Conservation (phyloP, 2,329 filamentous ascomycete species). For the Myrmaecium sp. region DNA sequence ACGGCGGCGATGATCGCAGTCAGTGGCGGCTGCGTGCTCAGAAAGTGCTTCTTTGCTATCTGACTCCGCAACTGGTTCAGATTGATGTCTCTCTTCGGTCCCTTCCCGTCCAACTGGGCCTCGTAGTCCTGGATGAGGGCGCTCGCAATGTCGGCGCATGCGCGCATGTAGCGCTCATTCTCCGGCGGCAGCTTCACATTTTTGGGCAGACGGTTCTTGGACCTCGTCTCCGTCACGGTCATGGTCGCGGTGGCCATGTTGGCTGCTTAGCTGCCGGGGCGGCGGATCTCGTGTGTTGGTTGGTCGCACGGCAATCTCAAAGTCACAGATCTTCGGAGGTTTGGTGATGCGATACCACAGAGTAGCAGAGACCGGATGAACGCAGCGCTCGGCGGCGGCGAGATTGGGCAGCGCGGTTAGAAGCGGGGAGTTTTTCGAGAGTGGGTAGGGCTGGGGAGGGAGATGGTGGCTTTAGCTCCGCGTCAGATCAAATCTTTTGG, state of each 20-base stretch:
- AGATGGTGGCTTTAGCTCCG: no score
- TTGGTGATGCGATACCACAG: no score
- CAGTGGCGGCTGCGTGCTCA: constrained; percentile 74
- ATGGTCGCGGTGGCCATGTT: constrained; percentile 43
- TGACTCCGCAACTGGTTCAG: constrained; percentile 76
- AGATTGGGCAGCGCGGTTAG: no score
- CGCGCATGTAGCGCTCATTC: constrained; percentile 84
- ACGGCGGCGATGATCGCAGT: constrained; percentile 96
- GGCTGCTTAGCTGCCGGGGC: constrained; percentile 1
- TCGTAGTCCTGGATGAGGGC: constrained; percentile 91
- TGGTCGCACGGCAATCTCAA: no score
- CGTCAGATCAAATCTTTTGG: no score
- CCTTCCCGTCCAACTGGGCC: constrained; percentile 53
- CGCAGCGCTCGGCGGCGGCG: no score
- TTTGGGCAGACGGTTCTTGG: constrained; percentile 43
- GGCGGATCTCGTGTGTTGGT: background rate
- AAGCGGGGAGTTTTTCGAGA: no score
- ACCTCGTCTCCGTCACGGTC: constrained; percentile 35
- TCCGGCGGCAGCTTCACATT: constrained; percentile 69
- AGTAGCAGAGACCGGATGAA: no score
- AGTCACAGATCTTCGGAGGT: no score
- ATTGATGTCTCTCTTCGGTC: constrained; percentile 72
- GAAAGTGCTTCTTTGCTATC: constrained; percentile 79
- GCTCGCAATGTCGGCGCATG: constrained; percentile 89
- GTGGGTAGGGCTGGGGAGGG: no score